Evolutionary conservation across 2,329 filamentous ascomycete species (phyloP), one percentile per base, ranked within the genome.

Genomic region (Colletotrichum chlorophyti): DNA sequence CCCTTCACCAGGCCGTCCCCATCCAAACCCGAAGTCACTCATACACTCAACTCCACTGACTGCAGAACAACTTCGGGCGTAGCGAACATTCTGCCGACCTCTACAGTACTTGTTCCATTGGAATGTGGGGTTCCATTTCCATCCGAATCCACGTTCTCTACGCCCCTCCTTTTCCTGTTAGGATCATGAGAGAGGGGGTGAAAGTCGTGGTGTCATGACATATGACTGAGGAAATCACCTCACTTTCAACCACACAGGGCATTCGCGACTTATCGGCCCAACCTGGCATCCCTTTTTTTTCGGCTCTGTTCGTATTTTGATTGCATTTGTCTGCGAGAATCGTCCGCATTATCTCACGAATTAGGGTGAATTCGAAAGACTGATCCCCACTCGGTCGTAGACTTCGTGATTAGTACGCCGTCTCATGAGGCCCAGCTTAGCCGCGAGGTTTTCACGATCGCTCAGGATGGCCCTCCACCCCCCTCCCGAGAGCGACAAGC

Each of bases 381-480:
- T n/a, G n/a, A n/a, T n/a, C n/a, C n/a, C n/a, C n/a, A n/a, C n/a
- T n/a, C n/a, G n/a, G n/a, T n/a, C n/a, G n/a, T n/a, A n/a, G n/a
- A n/a, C n/a, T n/a, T n/a, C n/a, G n/a, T n/a, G n/a, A n/a, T n/a
- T n/a, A n/a, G n/a, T n/a, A n/a, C n/a, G n/a, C n/a, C n/a, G 19
- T 37, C 48, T 41, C 38, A 59, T 59, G 55, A 37, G 55, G 32
- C 51, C 51, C 43, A 23, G 55, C 21, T 21, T 55, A 37, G 55
- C 55, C 5, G 27, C 26, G 10, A 55, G 38, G 21, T 14, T 59
- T 3, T 55, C 55, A 31, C 53, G 58, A 45, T 53, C 61, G 40
- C 59, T 63, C 61, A 76, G 60, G 62, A 82, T 82, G 79, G 78
- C 79, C 41, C 72, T 81, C 21, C 70, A 80, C 60, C 70, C 73